Evolutionary conservation across 768 basidiomycete species (phyloP).

Genomic region (Collybia sordida): DNA sequence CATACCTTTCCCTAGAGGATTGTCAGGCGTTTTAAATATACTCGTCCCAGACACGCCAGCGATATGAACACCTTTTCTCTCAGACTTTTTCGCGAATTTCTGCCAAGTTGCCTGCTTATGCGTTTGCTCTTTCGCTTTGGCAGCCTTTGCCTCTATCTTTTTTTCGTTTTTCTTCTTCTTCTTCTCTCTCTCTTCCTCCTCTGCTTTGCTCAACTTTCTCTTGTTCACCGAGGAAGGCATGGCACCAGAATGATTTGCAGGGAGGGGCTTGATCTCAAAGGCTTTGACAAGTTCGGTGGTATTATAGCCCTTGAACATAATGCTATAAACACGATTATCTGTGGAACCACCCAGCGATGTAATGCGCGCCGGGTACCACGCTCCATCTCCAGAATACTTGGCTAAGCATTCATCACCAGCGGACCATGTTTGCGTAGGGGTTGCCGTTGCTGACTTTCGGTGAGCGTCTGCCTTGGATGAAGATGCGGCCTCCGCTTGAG

Average conservation of each 20-base stretch:
- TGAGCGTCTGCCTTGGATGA: constrained; percentile 58
- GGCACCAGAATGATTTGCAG: constrained; percentile 50
- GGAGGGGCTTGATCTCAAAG: constrained; percentile 68
- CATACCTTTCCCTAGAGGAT: constrained; percentile 82
- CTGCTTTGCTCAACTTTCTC: constrained; percentile 74
- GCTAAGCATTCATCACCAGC: constrained; percentile 87
- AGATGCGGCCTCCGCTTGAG: constrained; percentile 63
- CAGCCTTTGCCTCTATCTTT: constrained; percentile 79
- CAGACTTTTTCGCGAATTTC: constrained; percentile 92
- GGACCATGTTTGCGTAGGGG: constrained; percentile 59
- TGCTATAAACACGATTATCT: constrained; percentile 83
- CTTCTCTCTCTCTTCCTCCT: constrained; percentile 84
- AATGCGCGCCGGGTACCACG: constrained; percentile 89
- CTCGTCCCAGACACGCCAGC: constrained; percentile 87
- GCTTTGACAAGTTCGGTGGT: constrained; percentile 83
- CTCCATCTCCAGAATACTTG: constrained; percentile 81
- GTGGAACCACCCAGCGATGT: constrained; percentile 79
- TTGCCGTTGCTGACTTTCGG: constrained; percentile 52
- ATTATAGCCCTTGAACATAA: constrained; percentile 91
- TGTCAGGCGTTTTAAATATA: constrained; percentile 94
- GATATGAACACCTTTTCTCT: constrained; percentile 90
- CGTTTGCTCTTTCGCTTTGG: constrained; percentile 86
- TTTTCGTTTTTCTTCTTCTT: constrained; percentile 98
- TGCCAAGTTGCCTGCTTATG: constrained; percentile 88
- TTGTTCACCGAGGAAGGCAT: constrained; percentile 53